phyloP scores from a whole-genome alignment of 768 basidiomycete species.

The Trametes meyenii region DNA sequence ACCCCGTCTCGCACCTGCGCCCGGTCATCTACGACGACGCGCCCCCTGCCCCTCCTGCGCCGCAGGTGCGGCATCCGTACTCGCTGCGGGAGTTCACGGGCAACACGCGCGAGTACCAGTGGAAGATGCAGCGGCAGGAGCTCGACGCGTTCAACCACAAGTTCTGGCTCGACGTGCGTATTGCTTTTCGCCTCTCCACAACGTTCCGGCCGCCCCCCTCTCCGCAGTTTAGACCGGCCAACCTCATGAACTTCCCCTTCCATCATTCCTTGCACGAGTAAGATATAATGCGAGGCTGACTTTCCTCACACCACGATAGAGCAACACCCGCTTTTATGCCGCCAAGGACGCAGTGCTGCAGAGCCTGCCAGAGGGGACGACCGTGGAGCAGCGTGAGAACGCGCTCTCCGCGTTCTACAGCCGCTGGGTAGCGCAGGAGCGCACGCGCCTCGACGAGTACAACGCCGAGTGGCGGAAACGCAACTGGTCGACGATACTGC shows the following conservation, averaged over 20 bases:
- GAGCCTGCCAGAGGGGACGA: constrained; percentile 54
- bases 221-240: not conserved
- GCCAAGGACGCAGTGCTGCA: constrained; percentile 62
- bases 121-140: constrained; percentile 69
- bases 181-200: not conserved
- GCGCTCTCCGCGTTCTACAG: constrained; percentile 74
- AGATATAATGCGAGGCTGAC: too few species aligned
- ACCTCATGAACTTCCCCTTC: too few species aligned
- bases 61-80: constrained; percentile 60
- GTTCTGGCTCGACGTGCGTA: constrained; percentile 79
- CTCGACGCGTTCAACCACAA: constrained; percentile 74
- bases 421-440: constrained; percentile 76
- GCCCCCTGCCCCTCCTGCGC: constrained; percentile 35
- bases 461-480: constrained; percentile 67
- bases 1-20: constrained; percentile 79
- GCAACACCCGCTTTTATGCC: constrained; percentile 77
- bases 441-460: constrained; percentile 57
- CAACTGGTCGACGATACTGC: constrained; percentile 56
- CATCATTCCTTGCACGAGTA: too few species aligned
- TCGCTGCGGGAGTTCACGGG: constrained; percentile 71
- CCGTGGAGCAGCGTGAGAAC: constrained; percentile 60
- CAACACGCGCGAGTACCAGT: constrained; percentile 60
- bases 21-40: constrained; percentile 75
- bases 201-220: not conserved
- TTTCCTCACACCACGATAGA: constrained; percentile 52